Conservation (phyloP, 2,329 filamentous ascomycete species). For the Pseudogymnoascus pannorum region DNA sequence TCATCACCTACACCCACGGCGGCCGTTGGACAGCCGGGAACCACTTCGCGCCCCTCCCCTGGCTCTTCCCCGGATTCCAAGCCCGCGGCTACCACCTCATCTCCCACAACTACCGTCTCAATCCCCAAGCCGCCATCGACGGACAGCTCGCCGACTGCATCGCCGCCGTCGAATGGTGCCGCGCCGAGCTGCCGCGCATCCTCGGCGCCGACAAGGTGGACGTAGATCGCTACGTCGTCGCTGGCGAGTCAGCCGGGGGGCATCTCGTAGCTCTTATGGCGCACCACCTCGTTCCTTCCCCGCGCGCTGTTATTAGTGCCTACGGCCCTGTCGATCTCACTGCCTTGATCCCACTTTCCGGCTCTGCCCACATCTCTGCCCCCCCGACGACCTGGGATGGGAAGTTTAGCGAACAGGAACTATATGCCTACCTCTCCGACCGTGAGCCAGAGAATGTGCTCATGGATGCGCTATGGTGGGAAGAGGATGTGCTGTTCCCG, state of each 20-base stretch:
- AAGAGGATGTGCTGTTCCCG: not conserved
- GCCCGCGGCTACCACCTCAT: not conserved
- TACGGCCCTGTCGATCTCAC: not conserved
- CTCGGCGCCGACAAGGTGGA: not conserved
- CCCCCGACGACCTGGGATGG: not conserved
- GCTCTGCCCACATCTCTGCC: not conserved
- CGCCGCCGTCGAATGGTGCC: not conserved
- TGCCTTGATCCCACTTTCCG: not conserved
- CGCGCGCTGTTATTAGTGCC: not conserved
- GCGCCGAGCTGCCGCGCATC: not conserved
- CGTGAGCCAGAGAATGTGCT: not conserved
- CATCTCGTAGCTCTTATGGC: not conserved
- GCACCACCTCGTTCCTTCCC: not conserved
- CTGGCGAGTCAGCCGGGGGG: not conserved
- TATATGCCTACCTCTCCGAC: not conserved
- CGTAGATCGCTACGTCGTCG: not conserved
- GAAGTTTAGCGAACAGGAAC: not conserved
- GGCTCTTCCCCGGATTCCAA: not conserved
- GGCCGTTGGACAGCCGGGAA: not conserved
- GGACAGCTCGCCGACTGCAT: not conserved
- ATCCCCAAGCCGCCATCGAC: not conserved
- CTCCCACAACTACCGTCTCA: not conserved
- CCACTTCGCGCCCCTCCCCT: not conserved
- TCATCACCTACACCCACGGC: not conserved
- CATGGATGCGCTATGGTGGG: not conserved